phyloP scores from a whole-genome alignment of 176 grass and related monocot species.

The Avena atlantica region DNA sequence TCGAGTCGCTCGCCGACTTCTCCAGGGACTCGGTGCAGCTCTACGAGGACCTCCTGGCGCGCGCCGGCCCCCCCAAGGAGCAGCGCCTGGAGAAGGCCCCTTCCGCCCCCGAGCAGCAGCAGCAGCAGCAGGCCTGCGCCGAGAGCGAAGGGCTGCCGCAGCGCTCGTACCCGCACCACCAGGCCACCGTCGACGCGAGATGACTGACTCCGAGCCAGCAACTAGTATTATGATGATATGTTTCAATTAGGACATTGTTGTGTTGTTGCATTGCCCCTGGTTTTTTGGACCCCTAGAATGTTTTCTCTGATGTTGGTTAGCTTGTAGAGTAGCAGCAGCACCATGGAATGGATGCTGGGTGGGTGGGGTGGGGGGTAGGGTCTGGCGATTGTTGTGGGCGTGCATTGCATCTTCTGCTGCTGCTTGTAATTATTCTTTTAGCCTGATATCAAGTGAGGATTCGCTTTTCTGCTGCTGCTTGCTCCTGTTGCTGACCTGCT shows the following conservation, averaged over 20 bases:
- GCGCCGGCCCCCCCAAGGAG: slow-evolving; percentile 39
- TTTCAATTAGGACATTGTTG: slow-evolving; percentile 48
- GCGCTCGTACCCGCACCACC: slow-evolving; percentile 29
- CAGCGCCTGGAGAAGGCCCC: slow-evolving; percentile 24
- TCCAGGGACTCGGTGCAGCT: slow-evolving; percentile 68
- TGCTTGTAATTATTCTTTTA: slow-evolving; percentile 83
- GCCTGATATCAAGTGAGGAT: slow-evolving; percentile 49
- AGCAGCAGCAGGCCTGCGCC: slow-evolving; percentile 24
- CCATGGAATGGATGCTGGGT: background rate
- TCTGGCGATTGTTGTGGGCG: slow-evolving; percentile 55
- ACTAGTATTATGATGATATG: background rate
- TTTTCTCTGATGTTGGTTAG: slow-evolving; percentile 47
- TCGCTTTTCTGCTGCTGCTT: background rate
- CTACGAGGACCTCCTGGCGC: slow-evolving; percentile 61
- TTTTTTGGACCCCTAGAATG: slow-evolving; percentile 74
- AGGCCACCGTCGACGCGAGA: slow-evolving; percentile 33
- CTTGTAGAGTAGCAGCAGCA: slow-evolving; percentile 40
- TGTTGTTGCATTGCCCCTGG: slow-evolving; percentile 43
- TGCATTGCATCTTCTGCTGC: slow-evolving; percentile 37
- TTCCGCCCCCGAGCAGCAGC: slow-evolving; percentile 33
- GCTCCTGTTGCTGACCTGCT: background rate
- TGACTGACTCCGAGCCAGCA: slow-evolving; percentile 23
- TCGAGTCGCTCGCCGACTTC: slow-evolving; percentile 83
- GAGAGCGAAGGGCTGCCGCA: slow-evolving; percentile 31
- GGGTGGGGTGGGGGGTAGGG: slow-evolving; percentile 32